phyloP scores from a whole-genome alignment of 345 rosid genomes.

The Aegle marmelos region DNA sequence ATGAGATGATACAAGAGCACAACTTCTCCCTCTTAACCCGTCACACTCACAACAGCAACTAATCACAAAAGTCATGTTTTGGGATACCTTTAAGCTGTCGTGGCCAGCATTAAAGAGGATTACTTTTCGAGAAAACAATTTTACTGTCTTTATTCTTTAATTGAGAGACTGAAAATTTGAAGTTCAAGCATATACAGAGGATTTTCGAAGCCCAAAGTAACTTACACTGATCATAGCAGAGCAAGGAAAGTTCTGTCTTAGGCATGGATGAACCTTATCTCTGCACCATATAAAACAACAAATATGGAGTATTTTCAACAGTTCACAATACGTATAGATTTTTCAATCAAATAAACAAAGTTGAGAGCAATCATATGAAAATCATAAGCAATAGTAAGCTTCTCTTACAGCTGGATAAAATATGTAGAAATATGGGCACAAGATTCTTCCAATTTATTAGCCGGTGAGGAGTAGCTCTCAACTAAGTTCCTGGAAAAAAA shows the following conservation, averaged over 20 bases:
- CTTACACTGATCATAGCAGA: conserved; percentile 46
- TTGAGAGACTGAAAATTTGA: background rate
- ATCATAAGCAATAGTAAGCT: background rate
- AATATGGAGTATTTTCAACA: conserved; percentile 1
- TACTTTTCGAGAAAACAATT: too few species aligned
- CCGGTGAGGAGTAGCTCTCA: conserved; percentile 59
- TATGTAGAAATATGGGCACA: background rate
- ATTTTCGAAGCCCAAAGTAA: background rate
- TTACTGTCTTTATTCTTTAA: background rate
- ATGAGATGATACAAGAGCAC: too few species aligned
- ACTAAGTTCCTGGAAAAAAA: conserved; percentile 80
- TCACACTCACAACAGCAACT: background rate
- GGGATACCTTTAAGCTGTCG: background rate
- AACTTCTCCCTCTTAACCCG: too few species aligned
- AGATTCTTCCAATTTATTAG: conserved; percentile 50
- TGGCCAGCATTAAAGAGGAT: too few species aligned
- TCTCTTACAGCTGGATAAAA: background rate
- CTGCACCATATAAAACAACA: conserved; percentile 38
- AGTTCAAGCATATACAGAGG: background rate
- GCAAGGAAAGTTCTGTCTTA: conserved; percentile 65
- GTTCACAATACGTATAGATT: background rate
- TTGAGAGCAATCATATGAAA: background rate
- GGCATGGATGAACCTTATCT: conserved; percentile 50
- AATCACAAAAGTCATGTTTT: background rate
- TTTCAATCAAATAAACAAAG: background rate